A percentile compares a stretch with the other conserved stretches of the same genome.
These are phyloP conservation scores for Claviceps pusilla DNA, from an alignment of 2,329 filamentous ascomycete species.

Conservation along the genomic window DNA sequence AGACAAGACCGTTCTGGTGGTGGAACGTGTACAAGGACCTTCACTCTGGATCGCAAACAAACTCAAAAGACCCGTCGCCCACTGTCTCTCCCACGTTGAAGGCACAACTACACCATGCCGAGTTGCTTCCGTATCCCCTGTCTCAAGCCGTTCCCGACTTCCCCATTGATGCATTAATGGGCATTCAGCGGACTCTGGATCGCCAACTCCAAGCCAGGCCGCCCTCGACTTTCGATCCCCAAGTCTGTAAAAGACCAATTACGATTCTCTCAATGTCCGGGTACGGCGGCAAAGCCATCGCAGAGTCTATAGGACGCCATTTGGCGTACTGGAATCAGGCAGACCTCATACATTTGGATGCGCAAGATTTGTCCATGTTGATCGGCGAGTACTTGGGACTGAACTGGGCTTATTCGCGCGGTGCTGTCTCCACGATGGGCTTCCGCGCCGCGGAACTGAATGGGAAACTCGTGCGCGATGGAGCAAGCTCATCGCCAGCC, in stretches of 20 bases:
- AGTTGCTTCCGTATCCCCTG: slow-evolving; percentile 18
- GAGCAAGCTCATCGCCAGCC: slow-evolving; percentile 20
- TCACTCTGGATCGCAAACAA: slow-evolving; percentile 12
- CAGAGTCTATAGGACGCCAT: slow-evolving; percentile 41
- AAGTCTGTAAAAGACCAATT: slow-evolving; percentile 22
- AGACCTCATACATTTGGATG: slow-evolving; percentile 53
- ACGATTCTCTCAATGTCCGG: slow-evolving; percentile 23
- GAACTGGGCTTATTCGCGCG: slow-evolving; percentile 31
- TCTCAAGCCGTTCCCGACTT: slow-evolving; percentile 22
- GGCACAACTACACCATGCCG: slow-evolving; percentile 16
- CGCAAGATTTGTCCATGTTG: slow-evolving; percentile 55
- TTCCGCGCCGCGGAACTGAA: slow-evolving; percentile 41
- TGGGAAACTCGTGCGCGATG: slow-evolving; percentile 35
- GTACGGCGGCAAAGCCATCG: slow-evolving; percentile 23
- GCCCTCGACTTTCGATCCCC: slow-evolving; percentile 17
- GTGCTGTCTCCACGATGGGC: slow-evolving; percentile 37
- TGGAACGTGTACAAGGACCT: slow-evolving; percentile 24
- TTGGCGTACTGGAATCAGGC: slow-evolving; percentile 47
- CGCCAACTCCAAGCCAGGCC: slow-evolving; percentile 16
- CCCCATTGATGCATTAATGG: slow-evolving; percentile 18
- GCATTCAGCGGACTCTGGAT: slow-evolving; percentile 14
- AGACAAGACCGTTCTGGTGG: slow-evolving; percentile 24
- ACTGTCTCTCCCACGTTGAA: slow-evolving; percentile 14
- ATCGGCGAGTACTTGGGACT: slow-evolving; percentile 57
- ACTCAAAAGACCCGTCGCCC: slow-evolving; percentile 17